phyloP scores from a whole-genome alignment of 2,329 filamentous ascomycete genomes.

The Calonectria ilicicola region DNA sequence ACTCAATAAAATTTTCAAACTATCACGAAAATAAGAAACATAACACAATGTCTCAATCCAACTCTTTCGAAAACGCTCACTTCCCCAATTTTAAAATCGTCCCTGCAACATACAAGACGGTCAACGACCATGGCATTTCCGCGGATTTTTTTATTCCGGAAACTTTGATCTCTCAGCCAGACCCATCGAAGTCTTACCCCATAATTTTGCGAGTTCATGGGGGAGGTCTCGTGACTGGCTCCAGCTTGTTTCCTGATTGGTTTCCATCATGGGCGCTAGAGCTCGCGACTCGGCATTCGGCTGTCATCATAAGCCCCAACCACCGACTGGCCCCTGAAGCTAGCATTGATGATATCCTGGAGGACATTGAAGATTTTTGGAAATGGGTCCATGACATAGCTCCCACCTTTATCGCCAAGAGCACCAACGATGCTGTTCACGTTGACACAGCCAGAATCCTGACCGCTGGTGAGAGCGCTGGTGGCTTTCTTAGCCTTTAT shows the following conservation, averaged over 20 bases:
- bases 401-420: background rate
- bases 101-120: conserved; percentile 5
- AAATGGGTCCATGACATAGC: background rate
- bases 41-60: background rate
- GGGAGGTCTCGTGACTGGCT: background rate
- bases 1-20: background rate
- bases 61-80: background rate
- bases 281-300: conserved; percentile 10
- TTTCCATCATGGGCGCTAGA: conserved; percentile 9
- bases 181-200: background rate
- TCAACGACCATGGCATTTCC: background rate
- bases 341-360: background rate
- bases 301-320: conserved; percentile 7
- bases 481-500: conserved; percentile 11
- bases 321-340: conserved; percentile 5
- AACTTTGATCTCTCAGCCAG: background rate
- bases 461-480: conserved; percentile 8
- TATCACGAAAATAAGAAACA: background rate
- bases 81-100: conserved; percentile 1
- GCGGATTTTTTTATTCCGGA: background rate
- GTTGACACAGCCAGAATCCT: conserved; percentile 5
- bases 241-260: background rate
- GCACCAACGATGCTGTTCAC: background rate
- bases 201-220: conserved; percentile 6
- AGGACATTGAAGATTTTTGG: conserved; percentile 13